Evolutionary conservation across 1,139 yeast genomes (phyloP), one percentile per base, ranked within the genome.

Genomic region (Torulaspora pretoriensis): DNA sequence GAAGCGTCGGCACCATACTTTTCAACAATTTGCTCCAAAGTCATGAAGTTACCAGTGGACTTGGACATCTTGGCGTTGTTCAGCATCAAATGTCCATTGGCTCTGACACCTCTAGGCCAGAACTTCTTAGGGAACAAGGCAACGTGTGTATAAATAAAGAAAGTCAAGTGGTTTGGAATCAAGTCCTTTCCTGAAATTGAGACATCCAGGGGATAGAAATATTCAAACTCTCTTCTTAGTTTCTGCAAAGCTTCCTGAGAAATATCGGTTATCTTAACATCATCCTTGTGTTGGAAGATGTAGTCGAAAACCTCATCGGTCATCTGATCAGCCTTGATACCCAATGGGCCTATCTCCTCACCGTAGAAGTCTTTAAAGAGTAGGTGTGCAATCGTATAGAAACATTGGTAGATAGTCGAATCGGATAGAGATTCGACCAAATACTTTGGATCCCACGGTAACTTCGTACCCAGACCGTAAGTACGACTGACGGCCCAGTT

Each of bases 401-500:
- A 94, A 6, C 97, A 84, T 83, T 90, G 95, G 73, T 94, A 94
- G 49, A 94, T 75, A 35, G 98, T 94, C 10, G 98, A 92, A 67
- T 94, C 99, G 33, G 96, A 86, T 57, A 94, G 77, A 16, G 97
- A 89, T 71, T 94, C 99, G 47, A 94, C 92, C 63, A 94, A 78
- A 64, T 84, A 90, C 67, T 83, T 83, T 56, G 85, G 83, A 71
- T 94, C 99, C 99, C 99, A 94, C 51, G 99, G 99, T 56, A 94
- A 79, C 67, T 75, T 83, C 48, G 97, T 83, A 66, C 99, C 99
- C 57, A 94, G 77, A 65, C 98, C 99, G 60, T 87, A 94, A 52
- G 95, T 83, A 75, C 98, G 86, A 49, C 96, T 87, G 51, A 94
- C 87, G 43, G 99, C 98, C 99, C 99, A 94, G 72, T 89, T 90